phyloP scores from a whole-genome alignment of 305 asterid species.

The Ajuga reptans region DNA sequence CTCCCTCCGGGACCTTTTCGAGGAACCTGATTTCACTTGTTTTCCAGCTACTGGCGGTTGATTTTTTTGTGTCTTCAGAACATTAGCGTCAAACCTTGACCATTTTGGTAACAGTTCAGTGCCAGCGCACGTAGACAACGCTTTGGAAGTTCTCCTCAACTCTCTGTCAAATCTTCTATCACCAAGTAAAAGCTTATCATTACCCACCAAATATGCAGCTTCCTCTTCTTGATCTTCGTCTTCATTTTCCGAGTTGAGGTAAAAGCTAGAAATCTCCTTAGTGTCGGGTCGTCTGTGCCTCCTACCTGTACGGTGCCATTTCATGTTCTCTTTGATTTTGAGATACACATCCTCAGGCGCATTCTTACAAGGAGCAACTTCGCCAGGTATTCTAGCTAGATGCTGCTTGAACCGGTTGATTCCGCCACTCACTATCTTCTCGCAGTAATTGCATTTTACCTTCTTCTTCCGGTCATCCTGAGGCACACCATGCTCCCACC shows the following conservation, averaged over 20 bases:
- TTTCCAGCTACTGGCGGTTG: conserved; percentile 42
- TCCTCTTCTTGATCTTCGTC: conserved; percentile 63
- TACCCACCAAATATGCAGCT: conserved; percentile 35
- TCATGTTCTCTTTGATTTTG: conserved; percentile 87
- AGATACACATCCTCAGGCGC: conserved; percentile 87
- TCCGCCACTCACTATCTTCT: conserved; percentile 87
- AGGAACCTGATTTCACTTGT: conserved; percentile 43
- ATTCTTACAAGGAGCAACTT: conserved; percentile 89
- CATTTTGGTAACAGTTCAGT: conserved; percentile 47
- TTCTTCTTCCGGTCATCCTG: conserved; percentile 95
- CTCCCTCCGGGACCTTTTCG: conserved; percentile 64
- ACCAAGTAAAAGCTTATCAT: conserved; percentile 43
- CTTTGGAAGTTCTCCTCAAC: conserved; percentile 45
- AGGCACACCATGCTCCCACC: conserved; percentile 92
- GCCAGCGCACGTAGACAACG: conserved; percentile 34
- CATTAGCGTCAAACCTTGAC: conserved; percentile 47
- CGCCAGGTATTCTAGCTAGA: conserved; percentile 89
- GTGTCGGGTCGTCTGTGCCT: conserved; percentile 66
- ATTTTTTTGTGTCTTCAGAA: conserved; percentile 36
- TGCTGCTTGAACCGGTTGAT: conserved; percentile 92
- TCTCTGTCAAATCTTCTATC: conserved; percentile 55
- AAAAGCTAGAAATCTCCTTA: conserved; percentile 48
- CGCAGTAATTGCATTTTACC: conserved; percentile 92
- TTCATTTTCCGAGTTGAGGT: conserved; percentile 56
- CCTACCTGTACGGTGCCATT: conserved; percentile 93